phyloP scores from a whole-genome alignment of 768 basidiomycete genomes.

The Suillus subluteus region DNA sequence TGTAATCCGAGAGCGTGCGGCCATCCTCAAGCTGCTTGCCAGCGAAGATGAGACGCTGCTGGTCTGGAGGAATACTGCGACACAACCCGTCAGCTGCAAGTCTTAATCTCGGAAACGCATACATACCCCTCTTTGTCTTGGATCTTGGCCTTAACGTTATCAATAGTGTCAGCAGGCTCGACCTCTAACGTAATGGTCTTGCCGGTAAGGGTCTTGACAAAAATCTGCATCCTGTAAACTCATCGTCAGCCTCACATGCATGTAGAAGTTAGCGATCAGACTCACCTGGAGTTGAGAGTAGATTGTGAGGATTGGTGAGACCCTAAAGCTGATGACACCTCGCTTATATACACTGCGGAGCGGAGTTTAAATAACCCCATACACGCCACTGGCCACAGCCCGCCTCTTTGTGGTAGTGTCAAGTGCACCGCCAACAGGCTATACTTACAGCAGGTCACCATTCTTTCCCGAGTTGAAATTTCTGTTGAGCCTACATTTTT shows the following conservation, averaged over 20 bases:
- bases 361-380: constrained; percentile 3
- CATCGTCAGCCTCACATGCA: background rate
- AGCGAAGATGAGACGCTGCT: constrained; percentile 95
- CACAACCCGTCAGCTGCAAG: background rate
- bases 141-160: constrained; percentile 84
- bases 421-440: background rate
- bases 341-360: constrained; percentile 2
- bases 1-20: constrained; percentile 85
- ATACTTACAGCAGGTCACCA: background rate
- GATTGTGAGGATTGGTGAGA: background rate
- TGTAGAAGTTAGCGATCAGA: background rate
- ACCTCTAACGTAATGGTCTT: constrained; percentile 93
- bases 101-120: constrained; percentile 10
- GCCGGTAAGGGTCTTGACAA: constrained; percentile 86
- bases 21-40: constrained; percentile 97
- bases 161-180: constrained; percentile 77
- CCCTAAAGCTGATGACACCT: background rate
- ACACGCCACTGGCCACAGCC: background rate
- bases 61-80: constrained; percentile 77
- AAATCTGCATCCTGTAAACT: constrained; percentile 71
- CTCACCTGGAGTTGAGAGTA: background rate
- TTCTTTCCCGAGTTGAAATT: background rate
- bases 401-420: background rate
- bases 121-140: constrained; percentile 78
- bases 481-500: background rate